These are phyloP conservation scores for Drechslera avenae DNA, from an alignment of 2,329 filamentous ascomycete genomes.

Conservation along the genomic window DNA sequence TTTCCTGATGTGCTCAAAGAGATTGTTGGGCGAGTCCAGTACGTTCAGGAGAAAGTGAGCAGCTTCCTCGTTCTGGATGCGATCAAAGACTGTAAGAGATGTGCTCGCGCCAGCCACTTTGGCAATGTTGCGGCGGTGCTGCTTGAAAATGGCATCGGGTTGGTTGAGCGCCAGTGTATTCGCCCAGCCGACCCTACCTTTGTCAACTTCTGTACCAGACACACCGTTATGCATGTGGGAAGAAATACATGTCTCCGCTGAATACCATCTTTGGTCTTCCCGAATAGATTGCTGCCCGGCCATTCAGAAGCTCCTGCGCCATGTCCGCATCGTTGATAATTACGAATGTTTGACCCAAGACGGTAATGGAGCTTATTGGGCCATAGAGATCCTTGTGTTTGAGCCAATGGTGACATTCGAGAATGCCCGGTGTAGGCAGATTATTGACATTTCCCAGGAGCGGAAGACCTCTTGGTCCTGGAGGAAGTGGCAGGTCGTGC, in stretches of 20 bases:
- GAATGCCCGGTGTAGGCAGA: constrained; percentile 49
- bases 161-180: constrained; percentile 17
- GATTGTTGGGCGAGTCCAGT: constrained; percentile 23
- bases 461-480: constrained; percentile 56
- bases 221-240: neutral
- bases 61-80: constrained; percentile 36
- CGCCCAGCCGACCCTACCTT: constrained; percentile 33
- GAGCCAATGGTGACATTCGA: constrained; percentile 53
- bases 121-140: constrained; percentile 33
- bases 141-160: constrained; percentile 17
- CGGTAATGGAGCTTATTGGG: constrained; percentile 38
- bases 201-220: neutral
- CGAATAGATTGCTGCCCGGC: constrained; percentile 28
- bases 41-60: constrained; percentile 36
- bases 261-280: constrained; percentile 32
- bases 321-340: constrained; percentile 38
- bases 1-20: constrained; percentile 37
- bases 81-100: constrained; percentile 32
- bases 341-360: constrained; percentile 37
- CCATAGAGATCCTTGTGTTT: constrained; percentile 49
- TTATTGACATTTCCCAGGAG: constrained; percentile 58
- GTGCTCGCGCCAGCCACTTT: constrained; percentile 32
- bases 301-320: constrained; percentile 31
- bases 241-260: constrained; percentile 31
- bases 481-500: constrained; percentile 48